Percentiles rank a stretch among this genome's conserved stretches.
phyloP scores from a whole-genome alignment of 2,329 filamentous ascomycete species.

The Colletotrichum navitas region DNA sequence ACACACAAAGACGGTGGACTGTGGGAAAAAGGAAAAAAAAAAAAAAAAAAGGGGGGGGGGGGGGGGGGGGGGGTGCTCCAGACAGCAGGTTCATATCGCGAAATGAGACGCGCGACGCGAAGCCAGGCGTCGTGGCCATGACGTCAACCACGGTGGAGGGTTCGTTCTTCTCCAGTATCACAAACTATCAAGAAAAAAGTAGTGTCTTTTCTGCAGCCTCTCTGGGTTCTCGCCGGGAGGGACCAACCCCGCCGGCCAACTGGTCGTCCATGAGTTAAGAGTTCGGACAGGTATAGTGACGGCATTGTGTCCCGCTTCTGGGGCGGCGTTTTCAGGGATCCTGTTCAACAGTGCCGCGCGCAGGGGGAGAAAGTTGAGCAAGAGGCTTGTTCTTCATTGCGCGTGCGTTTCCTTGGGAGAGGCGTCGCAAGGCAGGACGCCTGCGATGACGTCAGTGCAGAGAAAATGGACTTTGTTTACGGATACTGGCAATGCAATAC shows the following conservation, averaged over 20 bases:
- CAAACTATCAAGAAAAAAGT: not conserved
- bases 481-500: too few species aligned
- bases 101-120: conserved; percentile 8
- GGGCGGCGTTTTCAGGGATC: conserved; percentile 23
- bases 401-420: not conserved
- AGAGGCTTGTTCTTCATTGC: not conserved
- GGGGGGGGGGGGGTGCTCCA: too few species aligned
- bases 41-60: too few species aligned
- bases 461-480: not conserved
- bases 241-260: conserved; percentile 6
- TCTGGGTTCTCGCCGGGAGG: not conserved
- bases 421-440: not conserved
- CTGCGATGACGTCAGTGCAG: conserved; percentile 29
- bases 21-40: not conserved
- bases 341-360: not conserved
- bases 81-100: not conserved
- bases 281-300: conserved; percentile 18
- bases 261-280: not conserved
- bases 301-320: conserved; percentile 28
- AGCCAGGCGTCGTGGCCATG: conserved; percentile 14
- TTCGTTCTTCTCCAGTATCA: not conserved
- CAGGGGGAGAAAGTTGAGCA: not conserved
- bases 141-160: conserved; percentile 10
- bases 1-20: conserved; percentile 7
- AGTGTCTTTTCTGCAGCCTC: not conserved